Evolutionary conservation across 2,329 filamentous ascomycete species (phyloP).

Genomic region (Paecilomyces sp.): DNA sequence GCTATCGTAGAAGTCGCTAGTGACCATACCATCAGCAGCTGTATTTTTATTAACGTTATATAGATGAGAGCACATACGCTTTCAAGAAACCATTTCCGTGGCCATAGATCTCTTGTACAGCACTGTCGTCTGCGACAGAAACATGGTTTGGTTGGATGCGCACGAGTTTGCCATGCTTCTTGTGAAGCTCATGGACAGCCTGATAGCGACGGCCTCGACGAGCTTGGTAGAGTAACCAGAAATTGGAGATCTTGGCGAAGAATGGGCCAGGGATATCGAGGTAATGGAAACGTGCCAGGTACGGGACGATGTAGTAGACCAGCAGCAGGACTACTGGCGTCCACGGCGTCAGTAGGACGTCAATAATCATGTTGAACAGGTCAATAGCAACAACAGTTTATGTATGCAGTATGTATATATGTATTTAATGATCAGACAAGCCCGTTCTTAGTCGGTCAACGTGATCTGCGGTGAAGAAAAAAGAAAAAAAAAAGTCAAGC

Average conservation of each 20-base stretch:
- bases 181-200: conserved; percentile 64
- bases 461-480: neutral
- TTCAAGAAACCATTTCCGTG: conserved; percentile 72
- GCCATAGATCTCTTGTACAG: conserved; percentile 70
- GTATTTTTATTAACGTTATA: neutral
- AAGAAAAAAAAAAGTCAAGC: neutral
- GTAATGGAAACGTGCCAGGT: conserved; percentile 49
- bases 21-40: neutral
- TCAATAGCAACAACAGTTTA: neutral
- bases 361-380: conserved; percentile 19
- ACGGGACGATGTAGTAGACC: conserved; percentile 52
- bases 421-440: no score
- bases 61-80: conserved; percentile 43
- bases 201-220: conserved; percentile 60
- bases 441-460: neutral
- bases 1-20: conserved; percentile 78
- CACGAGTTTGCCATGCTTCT: conserved; percentile 70
- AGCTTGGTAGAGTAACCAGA: conserved; percentile 67
- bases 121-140: conserved; percentile 71
- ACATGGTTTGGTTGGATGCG: conserved; percentile 80
- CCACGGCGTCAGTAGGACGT: conserved; percentile 25
- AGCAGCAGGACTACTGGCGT: conserved; percentile 43
- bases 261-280: conserved; percentile 45
- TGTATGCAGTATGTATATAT: neutral
- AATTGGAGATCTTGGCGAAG: conserved; percentile 61